Evolutionary conservation across 768 basidiomycete genomes (phyloP), one percentile per base, ranked within the genome.

Genomic region (Astraeus odoratus): DNA sequence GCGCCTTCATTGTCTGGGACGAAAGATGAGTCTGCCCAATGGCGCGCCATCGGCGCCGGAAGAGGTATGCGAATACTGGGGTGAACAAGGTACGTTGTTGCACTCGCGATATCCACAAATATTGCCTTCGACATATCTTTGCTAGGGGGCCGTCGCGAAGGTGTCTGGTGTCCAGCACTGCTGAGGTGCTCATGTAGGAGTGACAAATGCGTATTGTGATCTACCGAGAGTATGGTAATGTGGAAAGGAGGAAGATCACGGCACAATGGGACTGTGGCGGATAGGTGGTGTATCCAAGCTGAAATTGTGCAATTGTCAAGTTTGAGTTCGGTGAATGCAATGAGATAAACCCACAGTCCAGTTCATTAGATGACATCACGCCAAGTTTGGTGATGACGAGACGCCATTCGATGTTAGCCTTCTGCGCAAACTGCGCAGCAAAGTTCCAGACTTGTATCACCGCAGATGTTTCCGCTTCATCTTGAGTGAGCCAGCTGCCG

Each of bases 331-430:
- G 18, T 23, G 47, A 22, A 33, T 39, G 26, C 42, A 39, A 35
- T 48, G 37, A 33, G 42, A 23, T 24, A 27, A 12, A 65, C 80
- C 48, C 52, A 88, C 89, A 82, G 52, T 80, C 70, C 18, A 88
- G 59, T 57, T 93, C 90, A 5, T 57, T 56, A 39, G 70, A 63
- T 1, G 64, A 59, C 69, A 91, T 78, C 8, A 64, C 46, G 0
- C 89, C 89, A 3, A 83, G 63, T 56, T 81, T 86, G 5, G 83
- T 67, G 46, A 93, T 69, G 8, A 84, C 80, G 9, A 92, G 65
- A 42, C 83, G 74, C 90, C 90, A 93, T 58, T 92, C 87, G 18
- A 89, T 67, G 56, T 80, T 78, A 9, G 81, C 82, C 49, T 70
- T 76, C 54, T 71, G 72, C 9, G 81, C 78, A 54, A 85, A 76